Conservation (phyloP, 1,284 basidiomycete species). For the Erythrobasidium hasegawianum region DNA sequence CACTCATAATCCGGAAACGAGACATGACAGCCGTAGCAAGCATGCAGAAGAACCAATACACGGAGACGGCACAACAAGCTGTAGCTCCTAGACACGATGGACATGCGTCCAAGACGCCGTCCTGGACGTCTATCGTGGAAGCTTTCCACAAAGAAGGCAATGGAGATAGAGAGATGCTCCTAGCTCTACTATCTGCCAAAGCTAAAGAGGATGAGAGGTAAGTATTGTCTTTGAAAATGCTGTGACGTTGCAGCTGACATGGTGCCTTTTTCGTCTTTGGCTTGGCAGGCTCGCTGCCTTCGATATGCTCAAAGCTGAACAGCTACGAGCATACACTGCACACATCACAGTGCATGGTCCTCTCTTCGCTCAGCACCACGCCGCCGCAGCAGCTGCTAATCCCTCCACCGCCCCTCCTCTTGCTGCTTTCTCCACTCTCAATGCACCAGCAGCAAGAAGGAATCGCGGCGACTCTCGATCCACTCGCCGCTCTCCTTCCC, state of each 20-base stretch:
- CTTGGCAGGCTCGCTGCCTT: slow-evolving; percentile 37
- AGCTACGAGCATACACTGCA: slow-evolving; percentile 37
- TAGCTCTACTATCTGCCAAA: slow-evolving; percentile 41
- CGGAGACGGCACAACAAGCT: neutral
- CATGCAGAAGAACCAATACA: too few relatives aligned
- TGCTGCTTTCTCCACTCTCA: neutral
- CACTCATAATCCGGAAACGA: too few relatives aligned
- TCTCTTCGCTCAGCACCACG: neutral
- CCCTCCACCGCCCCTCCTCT: neutral
- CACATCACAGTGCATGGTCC: slow-evolving; percentile 30
- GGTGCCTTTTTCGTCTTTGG: neutral
- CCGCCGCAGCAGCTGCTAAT: too few relatives aligned
- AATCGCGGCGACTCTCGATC: neutral
- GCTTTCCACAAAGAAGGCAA: slow-evolving; percentile 40
- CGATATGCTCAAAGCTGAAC: slow-evolving; percentile 39
- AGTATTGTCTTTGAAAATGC: slow-evolving; percentile 4
- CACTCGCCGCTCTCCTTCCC: slow-evolving; percentile 5
- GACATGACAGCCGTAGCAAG: too few relatives aligned
- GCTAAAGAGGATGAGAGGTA: slow-evolving; percentile 44
- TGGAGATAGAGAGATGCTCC: slow-evolving; percentile 42
- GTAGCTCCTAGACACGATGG: neutral
- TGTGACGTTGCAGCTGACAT: neutral
- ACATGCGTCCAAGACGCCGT: slow-evolving; percentile 33
- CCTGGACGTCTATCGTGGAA: slow-evolving; percentile 38
- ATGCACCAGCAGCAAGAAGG: neutral